Conservation (phyloP, 164 flowering plant species). For the Vitis riparia region DNA sequence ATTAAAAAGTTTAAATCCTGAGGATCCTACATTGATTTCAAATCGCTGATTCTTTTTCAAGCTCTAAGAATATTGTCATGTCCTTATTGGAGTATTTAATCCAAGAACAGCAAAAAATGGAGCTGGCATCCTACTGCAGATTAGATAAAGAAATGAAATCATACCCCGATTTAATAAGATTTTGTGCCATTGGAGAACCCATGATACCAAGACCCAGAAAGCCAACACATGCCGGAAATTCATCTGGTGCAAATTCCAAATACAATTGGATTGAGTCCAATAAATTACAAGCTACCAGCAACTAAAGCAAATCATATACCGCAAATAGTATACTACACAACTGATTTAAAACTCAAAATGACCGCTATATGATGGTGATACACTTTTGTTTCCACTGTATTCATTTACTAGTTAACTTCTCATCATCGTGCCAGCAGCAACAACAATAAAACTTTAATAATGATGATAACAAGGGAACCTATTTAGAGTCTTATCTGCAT, state of each 20-base stretch:
- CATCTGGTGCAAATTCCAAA: constrained; percentile 31
- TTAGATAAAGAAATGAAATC: constrained; percentile 5
- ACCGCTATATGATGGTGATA: too few relatives aligned
- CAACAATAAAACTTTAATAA: too few relatives aligned
- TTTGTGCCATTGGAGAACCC: constrained; percentile 96
- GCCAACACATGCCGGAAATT: constrained; percentile 48
- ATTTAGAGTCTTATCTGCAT: too few relatives aligned
- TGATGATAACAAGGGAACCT: too few relatives aligned
- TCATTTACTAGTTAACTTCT: too few relatives aligned
- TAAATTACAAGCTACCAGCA: neutral
- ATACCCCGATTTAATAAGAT: constrained; percentile 90
- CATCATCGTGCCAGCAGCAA: too few relatives aligned
- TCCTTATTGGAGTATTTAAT: neutral
- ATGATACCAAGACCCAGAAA: constrained; percentile 92
- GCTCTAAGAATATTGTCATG: too few relatives aligned
- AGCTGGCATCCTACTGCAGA: neutral
- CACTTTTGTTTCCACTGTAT: too few relatives aligned
- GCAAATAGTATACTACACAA: too few relatives aligned
- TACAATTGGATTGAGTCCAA: neutral
- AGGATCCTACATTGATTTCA: too few relatives aligned
- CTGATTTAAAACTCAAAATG: too few relatives aligned
- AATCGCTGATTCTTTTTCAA: too few relatives aligned
- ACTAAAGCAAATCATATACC: neutral
- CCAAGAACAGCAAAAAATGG: neutral
- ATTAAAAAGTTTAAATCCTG: neutral